A percentile compares a stretch with the other conserved stretches of the same genome.
Evolutionary conservation across 305 asterid species (phyloP).

Genomic region (Stenogyne calaminthoides): DNA sequence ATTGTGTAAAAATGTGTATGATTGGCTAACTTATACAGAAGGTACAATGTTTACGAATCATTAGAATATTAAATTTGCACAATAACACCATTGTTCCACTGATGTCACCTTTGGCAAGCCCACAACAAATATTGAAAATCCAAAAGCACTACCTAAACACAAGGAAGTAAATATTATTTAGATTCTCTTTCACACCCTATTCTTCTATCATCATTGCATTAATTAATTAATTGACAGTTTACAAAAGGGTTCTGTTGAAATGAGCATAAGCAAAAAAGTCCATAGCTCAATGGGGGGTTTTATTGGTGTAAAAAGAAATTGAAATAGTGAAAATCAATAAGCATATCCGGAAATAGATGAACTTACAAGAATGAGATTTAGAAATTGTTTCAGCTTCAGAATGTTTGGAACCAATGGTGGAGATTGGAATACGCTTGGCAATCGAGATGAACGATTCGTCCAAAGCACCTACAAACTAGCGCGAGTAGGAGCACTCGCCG

Average conservation of each 20-base stretch:
- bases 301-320: background rate
- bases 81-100: too few relatives aligned
- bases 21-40: background rate
- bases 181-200: background rate
- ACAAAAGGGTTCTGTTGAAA: background rate
- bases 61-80: background rate
- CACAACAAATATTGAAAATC: too few relatives aligned
- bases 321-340: background rate
- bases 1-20: background rate
- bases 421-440: too few relatives aligned
- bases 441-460: too few relatives aligned
- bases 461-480: too few relatives aligned
- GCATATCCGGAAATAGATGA: background rate
- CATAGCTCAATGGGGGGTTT: background rate
- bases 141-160: background rate
- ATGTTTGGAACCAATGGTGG: too few relatives aligned
- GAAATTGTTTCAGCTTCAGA: background rate
- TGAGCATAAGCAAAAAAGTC: background rate
- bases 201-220: background rate
- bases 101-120: too few relatives aligned
- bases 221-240: background rate
- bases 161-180: background rate
- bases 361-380: background rate
- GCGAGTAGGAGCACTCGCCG: too few relatives aligned
- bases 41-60: background rate